Evolutionary conservation across 345 rosid species (phyloP).

Genomic region (Moricandia moricandioides): DNA sequence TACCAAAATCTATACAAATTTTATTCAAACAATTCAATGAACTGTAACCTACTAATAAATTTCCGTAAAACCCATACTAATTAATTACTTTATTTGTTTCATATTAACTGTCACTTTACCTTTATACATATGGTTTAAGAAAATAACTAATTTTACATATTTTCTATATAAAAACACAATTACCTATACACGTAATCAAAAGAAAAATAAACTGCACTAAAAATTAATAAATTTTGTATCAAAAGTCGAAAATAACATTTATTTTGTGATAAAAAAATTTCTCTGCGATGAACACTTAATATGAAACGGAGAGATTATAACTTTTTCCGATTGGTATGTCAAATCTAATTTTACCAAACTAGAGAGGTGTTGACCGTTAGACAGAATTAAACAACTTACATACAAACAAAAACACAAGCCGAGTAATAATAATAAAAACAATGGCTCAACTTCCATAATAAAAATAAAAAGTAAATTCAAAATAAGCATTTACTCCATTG

Average conservation of each 20-base stretch:
- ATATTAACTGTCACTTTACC: no score
- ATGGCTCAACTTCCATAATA: background rate
- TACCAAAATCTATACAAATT: background rate
- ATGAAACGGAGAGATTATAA: no score
- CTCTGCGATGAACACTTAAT: no score
- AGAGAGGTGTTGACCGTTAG: constrained; percentile 39
- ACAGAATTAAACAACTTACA: constrained; percentile 36
- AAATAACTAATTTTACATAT: no score
- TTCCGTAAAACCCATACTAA: background rate
- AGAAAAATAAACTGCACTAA: no score
- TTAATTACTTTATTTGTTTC: background rate
- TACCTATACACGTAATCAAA: no score
- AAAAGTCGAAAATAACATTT: no score
- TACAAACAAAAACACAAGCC: constrained; percentile 3
- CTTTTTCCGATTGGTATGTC: constrained; percentile 11
- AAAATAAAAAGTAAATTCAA: constrained; percentile 3
- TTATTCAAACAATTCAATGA: background rate
- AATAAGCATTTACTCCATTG: constrained; percentile 23
- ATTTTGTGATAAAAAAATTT: no score
- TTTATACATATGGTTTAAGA: no score
- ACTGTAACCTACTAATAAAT: background rate
- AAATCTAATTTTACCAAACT: constrained; percentile 32
- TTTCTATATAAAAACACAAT: no score
- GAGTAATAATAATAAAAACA: background rate
- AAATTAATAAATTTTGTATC: no score